Evolutionary conservation across 495 filamentous ascomycete genomes (phyloP).

Genomic region (Cryomyces minteri): DNA sequence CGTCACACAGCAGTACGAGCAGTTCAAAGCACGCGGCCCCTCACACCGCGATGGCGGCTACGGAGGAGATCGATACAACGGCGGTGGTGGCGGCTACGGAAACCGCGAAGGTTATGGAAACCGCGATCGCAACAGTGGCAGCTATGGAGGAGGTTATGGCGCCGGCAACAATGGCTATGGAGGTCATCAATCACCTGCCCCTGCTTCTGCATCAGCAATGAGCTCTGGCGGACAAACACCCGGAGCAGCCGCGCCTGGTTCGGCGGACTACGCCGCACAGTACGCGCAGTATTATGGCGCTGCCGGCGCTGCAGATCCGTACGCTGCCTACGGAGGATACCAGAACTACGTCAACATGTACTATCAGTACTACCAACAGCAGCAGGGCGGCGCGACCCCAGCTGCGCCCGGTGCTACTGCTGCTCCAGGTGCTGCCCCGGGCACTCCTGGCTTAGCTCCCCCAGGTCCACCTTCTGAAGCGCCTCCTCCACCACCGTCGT

Average conservation of each 20-base stretch:
- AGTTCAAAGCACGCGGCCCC: conserved; percentile 68
- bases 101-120: conserved; percentile 11
- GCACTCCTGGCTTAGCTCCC: conserved; percentile 12
- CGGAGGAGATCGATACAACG: conserved; percentile 4
- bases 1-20: conserved; percentile 70
- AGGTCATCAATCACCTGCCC: conserved; percentile 7
- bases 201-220: conserved; percentile 18
- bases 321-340: conserved; percentile 73
- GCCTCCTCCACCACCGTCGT: conserved; percentile 42
- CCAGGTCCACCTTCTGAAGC: conserved; percentile 41
- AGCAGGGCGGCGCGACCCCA: conserved; percentile 21
- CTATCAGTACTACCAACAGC: conserved; percentile 47
- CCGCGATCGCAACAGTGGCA: conserved; percentile 9
- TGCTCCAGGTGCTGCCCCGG: conserved; percentile 25
- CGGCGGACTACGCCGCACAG: conserved; percentile 38
- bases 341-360: conserved; percentile 48
- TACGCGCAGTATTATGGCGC: conserved; percentile 60
- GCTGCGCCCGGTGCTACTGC: conserved; percentile 25
- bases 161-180: conserved; percentile 1
- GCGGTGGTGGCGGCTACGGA: conserved; percentile 12
- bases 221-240: conserved; percentile 3
- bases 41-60: conserved; percentile 45
- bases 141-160: conserved; percentile 13
- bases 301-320: conserved; percentile 59
- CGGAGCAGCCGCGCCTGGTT: conserved; percentile 11